These are phyloP conservation scores for Mortierella sp. DNA, from an alignment of 371 early-diverging fungal genomes.

Conservation along the genomic window DNA sequence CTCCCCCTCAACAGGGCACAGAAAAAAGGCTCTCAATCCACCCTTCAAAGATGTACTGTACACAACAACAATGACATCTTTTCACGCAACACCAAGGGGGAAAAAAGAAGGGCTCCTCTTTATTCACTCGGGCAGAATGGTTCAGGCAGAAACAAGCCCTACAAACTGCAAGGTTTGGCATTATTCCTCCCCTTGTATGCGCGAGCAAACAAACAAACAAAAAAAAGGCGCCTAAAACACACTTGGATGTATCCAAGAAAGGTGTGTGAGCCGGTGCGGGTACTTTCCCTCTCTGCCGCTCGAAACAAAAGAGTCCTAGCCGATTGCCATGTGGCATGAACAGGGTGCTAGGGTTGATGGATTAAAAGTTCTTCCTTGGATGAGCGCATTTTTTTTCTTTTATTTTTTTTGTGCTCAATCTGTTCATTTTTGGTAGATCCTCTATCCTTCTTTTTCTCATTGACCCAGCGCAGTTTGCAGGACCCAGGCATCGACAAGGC, in stretches of 20 bases:
- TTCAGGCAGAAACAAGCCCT: conserved; percentile 18
- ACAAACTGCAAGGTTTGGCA: neutral
- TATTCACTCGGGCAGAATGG: conserved; percentile 17
- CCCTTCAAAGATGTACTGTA: neutral
- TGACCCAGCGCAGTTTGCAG: neutral
- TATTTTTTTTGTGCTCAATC: neutral
- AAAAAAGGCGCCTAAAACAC: neutral
- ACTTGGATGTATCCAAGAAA: neutral
- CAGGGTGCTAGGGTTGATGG: neutral
- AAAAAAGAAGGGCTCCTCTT: conserved; percentile 4
- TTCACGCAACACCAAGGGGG: neutral
- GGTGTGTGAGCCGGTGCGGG: conserved; percentile 2
- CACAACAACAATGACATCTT: neutral
- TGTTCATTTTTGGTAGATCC: neutral
- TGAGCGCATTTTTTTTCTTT: neutral
- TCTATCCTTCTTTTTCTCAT: neutral
- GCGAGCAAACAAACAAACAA: neutral
- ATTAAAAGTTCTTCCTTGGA: neutral
- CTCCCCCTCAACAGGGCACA: neutral
- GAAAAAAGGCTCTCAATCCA: conserved; percentile 9
- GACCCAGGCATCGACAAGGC: neutral
- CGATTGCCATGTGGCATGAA: conserved; percentile 9
- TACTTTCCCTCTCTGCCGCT: neutral
- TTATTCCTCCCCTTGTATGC: neutral
- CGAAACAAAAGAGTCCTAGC: neutral